These are phyloP conservation scores for Chlorella sp. DNA, from an alignment of 139 green algal genomes.

Conservation along the genomic window DNA sequence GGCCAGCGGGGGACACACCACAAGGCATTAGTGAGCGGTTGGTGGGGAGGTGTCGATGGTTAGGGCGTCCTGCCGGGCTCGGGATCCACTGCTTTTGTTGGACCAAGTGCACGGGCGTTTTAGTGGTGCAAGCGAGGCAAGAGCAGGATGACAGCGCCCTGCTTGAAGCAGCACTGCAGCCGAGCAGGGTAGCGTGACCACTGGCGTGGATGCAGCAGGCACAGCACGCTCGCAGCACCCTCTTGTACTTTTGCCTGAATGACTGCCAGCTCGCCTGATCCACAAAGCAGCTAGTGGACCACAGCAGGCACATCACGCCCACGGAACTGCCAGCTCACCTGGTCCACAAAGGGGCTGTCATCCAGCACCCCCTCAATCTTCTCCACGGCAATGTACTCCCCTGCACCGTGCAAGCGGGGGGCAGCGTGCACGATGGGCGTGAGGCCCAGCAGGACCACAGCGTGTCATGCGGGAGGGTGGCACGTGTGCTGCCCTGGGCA, in stretches of 20 bases:
- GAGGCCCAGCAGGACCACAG: no score
- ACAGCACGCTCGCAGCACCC: not conserved
- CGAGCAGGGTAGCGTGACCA: not conserved
- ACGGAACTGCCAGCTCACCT: constrained; percentile 28
- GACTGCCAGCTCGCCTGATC: no score
- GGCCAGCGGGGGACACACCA: not conserved
- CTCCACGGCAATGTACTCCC: constrained; percentile 88
- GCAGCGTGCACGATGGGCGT: not conserved
- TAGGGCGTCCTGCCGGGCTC: no score
- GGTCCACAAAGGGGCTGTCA: constrained; percentile 75
- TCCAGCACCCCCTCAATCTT: constrained; percentile 90
- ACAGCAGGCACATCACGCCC: not conserved
- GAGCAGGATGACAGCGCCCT: no score
- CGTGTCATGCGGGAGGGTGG: no score
- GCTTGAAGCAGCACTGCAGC: constrained; percentile 9
- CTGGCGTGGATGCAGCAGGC: not conserved
- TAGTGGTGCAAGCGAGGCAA: no score
- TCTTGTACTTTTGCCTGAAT: no score
- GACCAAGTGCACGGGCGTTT: no score
- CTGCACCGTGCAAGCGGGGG: not conserved
- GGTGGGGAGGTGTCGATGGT: not conserved
- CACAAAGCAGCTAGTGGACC: no score
- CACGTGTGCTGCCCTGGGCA: no score
- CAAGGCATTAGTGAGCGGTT: not conserved
- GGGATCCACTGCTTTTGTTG: no score